A percentile compares a stretch with the other conserved stretches of the same genome.
phyloP scores from a whole-genome alignment of 1,139 yeast species.

The Nakaseomyces glabratus region DNA sequence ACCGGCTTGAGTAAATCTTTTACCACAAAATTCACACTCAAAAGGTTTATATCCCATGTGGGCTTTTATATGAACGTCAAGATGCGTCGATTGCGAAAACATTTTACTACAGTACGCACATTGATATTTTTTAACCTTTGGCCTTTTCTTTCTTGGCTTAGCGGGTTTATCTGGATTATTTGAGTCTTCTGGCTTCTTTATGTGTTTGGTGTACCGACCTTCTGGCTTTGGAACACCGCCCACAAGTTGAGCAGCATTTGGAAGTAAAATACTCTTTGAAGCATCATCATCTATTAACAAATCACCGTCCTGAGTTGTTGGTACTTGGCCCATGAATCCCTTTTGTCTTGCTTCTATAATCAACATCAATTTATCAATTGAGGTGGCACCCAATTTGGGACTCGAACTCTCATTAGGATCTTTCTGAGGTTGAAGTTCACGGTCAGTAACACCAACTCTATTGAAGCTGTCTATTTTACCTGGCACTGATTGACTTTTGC shows the following conservation, averaged over 20 bases:
- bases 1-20: conserved; percentile 86
- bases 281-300: conserved; percentile 18
- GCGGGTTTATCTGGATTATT: neutral
- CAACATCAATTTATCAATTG: conserved; percentile 82
- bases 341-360: conserved; percentile 81
- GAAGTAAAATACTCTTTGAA: conserved; percentile 38
- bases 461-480: too few relatives aligned
- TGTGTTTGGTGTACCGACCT: conserved; percentile 11
- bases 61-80: conserved; percentile 70
- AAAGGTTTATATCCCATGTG: conserved; percentile 76
- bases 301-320: conserved; percentile 55
- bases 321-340: conserved; percentile 53
- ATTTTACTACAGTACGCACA: conserved; percentile 64
- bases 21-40: conserved; percentile 69
- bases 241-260: conserved; percentile 57
- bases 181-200: conserved; percentile 1
- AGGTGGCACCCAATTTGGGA: conserved; percentile 64
- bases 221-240: conserved; percentile 76
- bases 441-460: too few relatives aligned
- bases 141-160: conserved; percentile 10
- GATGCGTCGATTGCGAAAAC: conserved; percentile 67
- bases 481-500: too few relatives aligned
- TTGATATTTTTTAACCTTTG: conserved; percentile 47
- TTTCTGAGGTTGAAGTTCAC: too few relatives aligned
- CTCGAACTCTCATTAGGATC: conserved; percentile 7